A percentile compares a stretch with the other conserved stretches of the same genome.
Evolutionary conservation across 2,329 filamentous ascomycete genomes (phyloP).

Genomic region (Graphiopsis chlorocephala): DNA sequence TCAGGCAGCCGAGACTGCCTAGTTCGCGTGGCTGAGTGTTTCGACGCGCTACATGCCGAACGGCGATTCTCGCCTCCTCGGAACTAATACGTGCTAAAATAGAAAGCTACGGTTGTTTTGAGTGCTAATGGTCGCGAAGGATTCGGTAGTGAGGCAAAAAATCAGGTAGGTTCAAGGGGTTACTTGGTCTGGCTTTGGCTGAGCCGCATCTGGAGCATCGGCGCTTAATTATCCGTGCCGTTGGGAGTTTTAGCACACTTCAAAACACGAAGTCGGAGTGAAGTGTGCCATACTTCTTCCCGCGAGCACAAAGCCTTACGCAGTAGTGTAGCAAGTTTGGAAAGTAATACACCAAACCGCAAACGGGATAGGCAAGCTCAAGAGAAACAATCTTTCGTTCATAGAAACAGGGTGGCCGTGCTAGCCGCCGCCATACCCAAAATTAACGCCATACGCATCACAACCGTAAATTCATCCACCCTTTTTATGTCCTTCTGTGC

Average conservation of each 20-base stretch:
- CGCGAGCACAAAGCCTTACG: not conserved
- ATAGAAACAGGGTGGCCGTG: not conserved
- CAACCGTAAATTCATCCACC: constrained; percentile 16
- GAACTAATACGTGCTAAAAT: not conserved
- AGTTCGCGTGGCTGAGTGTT: not conserved
- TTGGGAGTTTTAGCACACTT: not conserved
- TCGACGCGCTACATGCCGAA: not conserved
- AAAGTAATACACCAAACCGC: not conserved
- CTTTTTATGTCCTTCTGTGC: constrained; percentile 1
- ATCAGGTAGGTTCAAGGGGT: not conserved
- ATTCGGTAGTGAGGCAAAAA: not conserved
- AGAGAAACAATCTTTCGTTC: not conserved
- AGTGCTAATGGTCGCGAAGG: not conserved
- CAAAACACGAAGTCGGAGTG: no score
- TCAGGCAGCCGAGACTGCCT: not conserved
- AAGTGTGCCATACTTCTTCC: not conserved
- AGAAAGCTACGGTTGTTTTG: not conserved
- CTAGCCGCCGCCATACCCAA: constrained; percentile 2
- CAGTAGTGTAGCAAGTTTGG: not conserved
- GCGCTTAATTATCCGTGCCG: not conserved
- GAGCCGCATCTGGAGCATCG: not conserved
- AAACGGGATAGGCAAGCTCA: not conserved
- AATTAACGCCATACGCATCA: constrained; percentile 16
- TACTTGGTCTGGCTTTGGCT: not conserved
- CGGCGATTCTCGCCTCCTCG: not conserved